phyloP scores from a whole-genome alignment of 2,329 filamentous ascomycete species.

The Fusarium haematococcum region DNA sequence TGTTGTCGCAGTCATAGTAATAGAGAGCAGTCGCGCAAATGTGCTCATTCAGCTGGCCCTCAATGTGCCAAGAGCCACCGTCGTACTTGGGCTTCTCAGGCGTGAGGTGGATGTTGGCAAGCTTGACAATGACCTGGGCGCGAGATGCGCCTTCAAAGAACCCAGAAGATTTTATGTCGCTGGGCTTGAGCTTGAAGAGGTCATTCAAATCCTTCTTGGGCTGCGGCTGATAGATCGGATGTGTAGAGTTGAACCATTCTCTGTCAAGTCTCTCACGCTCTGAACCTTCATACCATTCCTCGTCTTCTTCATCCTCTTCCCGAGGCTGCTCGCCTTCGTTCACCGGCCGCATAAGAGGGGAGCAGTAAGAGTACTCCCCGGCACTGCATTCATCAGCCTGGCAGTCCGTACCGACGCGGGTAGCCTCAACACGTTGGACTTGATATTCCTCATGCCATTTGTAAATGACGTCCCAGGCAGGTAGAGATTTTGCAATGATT shows the following conservation, averaged over 20 bases:
- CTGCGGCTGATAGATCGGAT: slow-evolving; percentile 27
- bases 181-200: slow-evolving; percentile 22
- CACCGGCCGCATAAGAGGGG: slow-evolving; percentile 2
- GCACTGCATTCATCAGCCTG: slow-evolving; percentile 30
- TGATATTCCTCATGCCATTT: slow-evolving; percentile 47
- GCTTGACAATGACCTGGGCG: slow-evolving; percentile 73
- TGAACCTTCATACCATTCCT: slow-evolving; percentile 27
- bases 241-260: slow-evolving; percentile 46
- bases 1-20: slow-evolving; percentile 71
- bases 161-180: slow-evolving; percentile 38
- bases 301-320: slow-evolving; percentile 26
- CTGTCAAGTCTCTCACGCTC: slow-evolving; percentile 41
- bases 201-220: slow-evolving; percentile 4
- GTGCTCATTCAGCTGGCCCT: slow-evolving; percentile 70
- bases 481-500: slow-evolving; percentile 55
- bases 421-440: slow-evolving; percentile 40
- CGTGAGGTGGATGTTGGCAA: slow-evolving; percentile 70
- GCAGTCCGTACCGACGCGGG: slow-evolving; percentile 33
- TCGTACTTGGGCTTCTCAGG: slow-evolving; percentile 67
- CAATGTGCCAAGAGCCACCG: slow-evolving; percentile 67
- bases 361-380: background rate
- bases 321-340: slow-evolving; percentile 41
- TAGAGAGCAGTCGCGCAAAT: slow-evolving; percentile 73
- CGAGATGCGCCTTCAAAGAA: slow-evolving; percentile 48
- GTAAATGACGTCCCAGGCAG: slow-evolving; percentile 58